Evolutionary conservation across 352 stramenopile genomes (phyloP).

Genomic region (Phytophthora pini): DNA sequence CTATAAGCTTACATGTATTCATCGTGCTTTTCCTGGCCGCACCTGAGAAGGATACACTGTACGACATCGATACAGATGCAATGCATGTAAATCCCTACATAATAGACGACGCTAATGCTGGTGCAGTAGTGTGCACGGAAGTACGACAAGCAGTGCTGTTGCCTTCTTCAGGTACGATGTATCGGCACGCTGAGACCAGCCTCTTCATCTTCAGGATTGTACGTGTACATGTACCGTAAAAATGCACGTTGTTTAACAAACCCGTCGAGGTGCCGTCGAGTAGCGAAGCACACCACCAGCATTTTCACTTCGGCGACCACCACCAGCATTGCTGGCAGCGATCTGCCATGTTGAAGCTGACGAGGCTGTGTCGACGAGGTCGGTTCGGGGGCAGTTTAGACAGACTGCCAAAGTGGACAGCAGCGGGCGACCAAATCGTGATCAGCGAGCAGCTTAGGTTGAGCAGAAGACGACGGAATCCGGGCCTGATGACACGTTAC

Average conservation of each 20-base stretch:
- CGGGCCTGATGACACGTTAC: not conserved
- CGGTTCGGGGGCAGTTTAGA: constrained; percentile 12
- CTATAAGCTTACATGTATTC: not conserved
- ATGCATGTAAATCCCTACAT: too few relatives aligned
- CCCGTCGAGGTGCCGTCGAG: not conserved
- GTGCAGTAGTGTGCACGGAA: not conserved
- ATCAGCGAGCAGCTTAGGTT: constrained; percentile 17
- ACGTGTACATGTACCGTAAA: not conserved
- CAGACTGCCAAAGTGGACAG: constrained; percentile 5
- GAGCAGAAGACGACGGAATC: constrained; percentile 8
- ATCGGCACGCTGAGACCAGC: not conserved
- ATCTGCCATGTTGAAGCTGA: not conserved
- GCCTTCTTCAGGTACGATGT: not conserved
- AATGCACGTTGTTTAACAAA: not conserved
- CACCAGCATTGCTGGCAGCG: not conserved
- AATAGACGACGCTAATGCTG: too few relatives aligned
- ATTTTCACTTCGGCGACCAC: constrained; percentile 5
- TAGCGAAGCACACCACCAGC: not conserved
- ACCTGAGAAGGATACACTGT: too few relatives aligned
- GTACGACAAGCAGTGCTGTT: not conserved
- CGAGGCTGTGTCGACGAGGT: constrained; percentile 15
- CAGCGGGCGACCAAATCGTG: constrained; percentile 16
- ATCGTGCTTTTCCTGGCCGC: too few relatives aligned
- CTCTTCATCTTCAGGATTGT: constrained; percentile 1
- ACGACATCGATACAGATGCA: too few relatives aligned